A percentile compares a stretch with the other conserved stretches of the same genome.
Conservation (phyloP, 345 rosid species). For the Eucalyptus cladocalyx region DNA sequence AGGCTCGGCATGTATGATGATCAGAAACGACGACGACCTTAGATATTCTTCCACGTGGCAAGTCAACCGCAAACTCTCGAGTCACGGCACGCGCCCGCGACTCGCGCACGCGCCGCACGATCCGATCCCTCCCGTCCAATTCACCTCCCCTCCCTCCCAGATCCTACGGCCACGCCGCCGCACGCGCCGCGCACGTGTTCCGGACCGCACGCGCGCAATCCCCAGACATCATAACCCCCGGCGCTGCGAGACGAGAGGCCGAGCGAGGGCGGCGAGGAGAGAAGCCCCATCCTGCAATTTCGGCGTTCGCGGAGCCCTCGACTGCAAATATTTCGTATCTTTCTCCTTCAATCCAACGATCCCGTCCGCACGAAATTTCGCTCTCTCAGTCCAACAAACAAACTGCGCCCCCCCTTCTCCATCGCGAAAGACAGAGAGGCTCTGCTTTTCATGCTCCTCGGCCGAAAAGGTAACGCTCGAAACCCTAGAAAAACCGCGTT, state of each 20-base stretch:
- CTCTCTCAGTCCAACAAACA: neutral
- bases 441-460: neutral
- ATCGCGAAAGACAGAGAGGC: neutral
- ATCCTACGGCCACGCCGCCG: neutral
- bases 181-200: neutral
- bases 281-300: neutral
- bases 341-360: neutral
- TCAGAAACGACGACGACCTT: neutral
- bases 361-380: neutral
- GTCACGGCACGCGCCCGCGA: neutral
- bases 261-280: neutral
- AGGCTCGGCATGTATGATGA: neutral
- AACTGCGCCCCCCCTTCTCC: neutral
- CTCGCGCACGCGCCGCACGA: neutral
- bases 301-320: neutral
- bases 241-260: too few relatives aligned
- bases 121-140: neutral
- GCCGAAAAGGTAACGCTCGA: constrained; percentile 25
- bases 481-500: constrained; percentile 30
- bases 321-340: neutral
- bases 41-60: neutral
- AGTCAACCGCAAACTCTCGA: neutral
- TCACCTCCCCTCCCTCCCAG: neutral
- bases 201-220: neutral
- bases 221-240: neutral